Base-by-base conservation (phyloP, 495 filamentous ascomycete genomes). In the Extremus antarcticus region DNA sequence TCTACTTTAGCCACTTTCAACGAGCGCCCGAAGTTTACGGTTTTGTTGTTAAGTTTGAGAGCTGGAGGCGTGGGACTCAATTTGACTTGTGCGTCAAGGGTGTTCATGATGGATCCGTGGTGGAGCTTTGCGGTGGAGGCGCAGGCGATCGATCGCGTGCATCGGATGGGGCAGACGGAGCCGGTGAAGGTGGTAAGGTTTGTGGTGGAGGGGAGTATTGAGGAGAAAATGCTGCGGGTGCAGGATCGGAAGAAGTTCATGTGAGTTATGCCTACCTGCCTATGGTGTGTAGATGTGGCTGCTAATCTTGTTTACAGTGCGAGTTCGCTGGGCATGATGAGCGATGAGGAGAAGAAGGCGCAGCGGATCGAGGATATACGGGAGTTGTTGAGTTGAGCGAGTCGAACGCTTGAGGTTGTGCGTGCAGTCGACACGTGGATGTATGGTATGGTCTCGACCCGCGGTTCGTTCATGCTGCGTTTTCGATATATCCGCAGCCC, bases 81-180 rank as follows among this genome's bases (percentile, higher is more conserved):
- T 63, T 74, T 99, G 43, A 96, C 90, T 2, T 79, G 79, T 51
- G 92, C 92, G 16, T 87, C 82, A 59, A 74, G 86, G 51, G 94
- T 97, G 11, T 96, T 84, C 67, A 89, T 99, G 85, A 95, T 96
- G 91, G 94, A 99, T 69, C 91, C 94, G 0, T 99, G 94, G 94
- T 99, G 94, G 94, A 92, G 87, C 59, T 96, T 87, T 67, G 90
- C 94, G 2, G 82, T 97, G 22, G 94, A 99, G 68, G 88, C 90
- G 10, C 94, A 99, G 67, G 94, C 94, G 22, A 95, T 99, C 60
- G 94, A 99, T 72, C 85, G 94, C 2, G 90, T 99, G n/a, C 94
- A 99, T 71, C 81, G 94, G 9, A 95, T 99, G 91, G 94, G 94
- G 0, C 94, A 99, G 66, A 78, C 83, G 25, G 78, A 83, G 25